phyloP scores from a whole-genome alignment of 1,284 basidiomycete genomes.

The Malassezia globosa region DNA sequence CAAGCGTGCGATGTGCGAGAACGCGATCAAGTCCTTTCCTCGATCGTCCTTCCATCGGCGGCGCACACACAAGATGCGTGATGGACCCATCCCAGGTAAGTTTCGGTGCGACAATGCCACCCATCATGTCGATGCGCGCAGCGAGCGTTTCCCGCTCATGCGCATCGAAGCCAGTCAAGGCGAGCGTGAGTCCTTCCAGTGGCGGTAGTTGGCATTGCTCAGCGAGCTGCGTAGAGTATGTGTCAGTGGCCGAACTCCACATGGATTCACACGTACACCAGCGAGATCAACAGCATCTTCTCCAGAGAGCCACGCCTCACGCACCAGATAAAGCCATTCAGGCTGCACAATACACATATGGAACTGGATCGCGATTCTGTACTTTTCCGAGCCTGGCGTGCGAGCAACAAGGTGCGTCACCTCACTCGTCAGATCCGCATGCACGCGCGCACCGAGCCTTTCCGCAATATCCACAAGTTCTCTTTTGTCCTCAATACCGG shows the following conservation, averaged over 20 bases:
- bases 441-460: conserved; percentile 61
- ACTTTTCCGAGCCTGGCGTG: conserved; percentile 64
- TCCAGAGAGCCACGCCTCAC: conserved; percentile 62
- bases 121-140: conserved; percentile 15
- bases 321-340: conserved; percentile 60
- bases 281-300: conserved; percentile 59
- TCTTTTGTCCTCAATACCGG: conserved; percentile 57
- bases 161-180: conserved; percentile 16
- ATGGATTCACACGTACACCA: too few relatives aligned
- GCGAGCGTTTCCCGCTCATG: conserved; percentile 17
- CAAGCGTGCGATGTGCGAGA: conserved; percentile 16
- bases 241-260: too few relatives aligned
- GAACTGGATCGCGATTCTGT: conserved; percentile 64
- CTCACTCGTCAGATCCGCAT: conserved; percentile 61
- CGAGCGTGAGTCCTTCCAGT: conserved; percentile 56
- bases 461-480: conserved; percentile 61
- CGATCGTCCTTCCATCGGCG: not conserved
- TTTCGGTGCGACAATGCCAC: conserved; percentile 19
- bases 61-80: conserved; percentile 47
- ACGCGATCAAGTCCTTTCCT: conserved; percentile 50
- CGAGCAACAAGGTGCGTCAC: conserved; percentile 68
- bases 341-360: conserved; percentile 63
- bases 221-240: conserved; percentile 56
- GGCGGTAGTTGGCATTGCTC: conserved; percentile 56
- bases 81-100: conserved; percentile 42